Base-by-base conservation (phyloP, 768 basidiomycete genomes). In the Phanerochaete sordida region DNA sequence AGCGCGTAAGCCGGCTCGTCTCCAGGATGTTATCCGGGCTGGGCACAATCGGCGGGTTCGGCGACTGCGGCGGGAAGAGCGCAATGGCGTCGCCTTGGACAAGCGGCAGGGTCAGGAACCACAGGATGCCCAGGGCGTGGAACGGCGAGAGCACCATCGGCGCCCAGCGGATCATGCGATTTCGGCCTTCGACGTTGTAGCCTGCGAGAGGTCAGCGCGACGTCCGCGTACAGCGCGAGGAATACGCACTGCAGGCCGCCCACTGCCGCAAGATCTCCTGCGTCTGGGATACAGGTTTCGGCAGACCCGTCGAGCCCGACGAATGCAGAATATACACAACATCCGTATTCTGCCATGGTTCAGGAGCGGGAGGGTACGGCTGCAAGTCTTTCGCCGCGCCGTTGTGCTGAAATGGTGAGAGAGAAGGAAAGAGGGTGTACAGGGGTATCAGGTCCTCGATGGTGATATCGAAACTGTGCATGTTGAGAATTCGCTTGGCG, bases 71-170 rank as follows among this genome's bases (percentile, higher is more conserved):
- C 3, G 44, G 46, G 23, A 43, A 63, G n/a, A 63, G 16, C n/a
- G 31, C 54, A 21, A 59, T 39, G 26, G 62, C 52, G 21, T 56
- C 16, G 30, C 33, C 62, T 2, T 9, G 31, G 15, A 50, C 30
- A 3, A 76, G 13, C 3, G 74, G 64, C 19, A 64, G 57, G 13
- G 71, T 33, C 3, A 76, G 16, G 35, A 74, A 71, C 3, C 62
- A 23, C 21, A 62, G 59, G 3, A 73, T 47, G 3, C 72, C 76
- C 15, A 69, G 61, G 0, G 69, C 62, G 47, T 76, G 75, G 62
- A 77, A 76, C 0, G 73, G 35, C 16, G 76, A 75, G 15, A 73
- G 62, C 5, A 61, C 64, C 72, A 75, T 73, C 2, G 59, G 54
- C 1, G 64, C 70, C 39, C 71, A 46, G 6, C 63, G 60, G 7